Evolutionary conservation across 1,284 basidiomycete species (phyloP), one percentile per base, ranked within the genome.

Genomic region (Phenoliferia sp.): DNA sequence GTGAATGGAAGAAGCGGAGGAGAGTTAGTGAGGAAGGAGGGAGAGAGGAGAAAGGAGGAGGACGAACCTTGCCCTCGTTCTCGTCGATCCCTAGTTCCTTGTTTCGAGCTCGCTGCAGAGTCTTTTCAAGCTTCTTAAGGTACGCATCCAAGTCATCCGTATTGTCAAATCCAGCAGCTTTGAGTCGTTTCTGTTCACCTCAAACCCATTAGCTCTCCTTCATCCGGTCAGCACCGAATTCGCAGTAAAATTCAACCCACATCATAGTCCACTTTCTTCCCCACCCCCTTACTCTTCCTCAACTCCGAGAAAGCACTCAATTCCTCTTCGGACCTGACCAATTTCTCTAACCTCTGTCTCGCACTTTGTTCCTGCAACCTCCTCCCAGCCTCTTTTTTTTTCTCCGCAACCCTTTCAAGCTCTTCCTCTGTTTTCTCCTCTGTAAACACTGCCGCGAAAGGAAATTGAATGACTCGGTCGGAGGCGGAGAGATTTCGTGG

Each of bases 401-500:
- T 87, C 78, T 96, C 94, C 0, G 88, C 82, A 52, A 88, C 85
- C 31, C 86, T 84, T 0, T 86, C 85, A 0, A 96, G 79, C 76
- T 98, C 95, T 73, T 96, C 95, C 73, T 94, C 91, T 0, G 92
- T 90, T 79, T 94, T 95, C 78, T 95, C 93, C 59, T 90, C 88
- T 0, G 84, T 81, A 0, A 86, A 58, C 68, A 82, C 80, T 10
- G 90, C 85, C 0, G 83, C 81, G 77, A 87, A 96, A 0, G 94
- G 94, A 76, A 93, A 94, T 78, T 96, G 92, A 36, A 94, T 80
- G 69, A 94, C 84, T 55, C 86, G 85, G 74, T 90, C 89, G 17
- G 82, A 81, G 9, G 83, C 82, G n/a, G 86, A 85, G 72, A 96
- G 77, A 59, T 83, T 83, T 10, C 81, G 75, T 0, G 90, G 89